Evolutionary conservation across 2,329 filamentous ascomycete genomes (phyloP), one percentile per base, ranked within the genome.

Genomic region (Pseudopithomyces chartarum): DNA sequence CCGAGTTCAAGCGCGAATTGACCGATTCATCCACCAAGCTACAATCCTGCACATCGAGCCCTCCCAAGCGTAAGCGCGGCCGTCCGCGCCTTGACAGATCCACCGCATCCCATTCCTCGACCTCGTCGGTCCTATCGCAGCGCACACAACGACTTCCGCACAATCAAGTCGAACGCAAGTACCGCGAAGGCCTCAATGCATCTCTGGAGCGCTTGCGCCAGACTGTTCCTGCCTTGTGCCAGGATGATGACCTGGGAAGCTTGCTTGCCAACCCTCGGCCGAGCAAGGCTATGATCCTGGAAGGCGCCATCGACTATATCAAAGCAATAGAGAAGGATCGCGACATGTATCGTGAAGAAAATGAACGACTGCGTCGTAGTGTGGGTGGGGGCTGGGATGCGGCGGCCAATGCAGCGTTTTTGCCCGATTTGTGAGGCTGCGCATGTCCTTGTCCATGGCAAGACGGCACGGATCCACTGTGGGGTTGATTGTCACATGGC

Each of bases 141-240:
- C 60, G 62, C 54, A 58, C 64, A 17, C 59, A 50, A 38, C 69
- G 67, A 20, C 61, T 67, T n/a, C 73, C 73, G 12, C 73, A 75
- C 62, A 75, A 75, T 49, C 71, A 75, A 52, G 70, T 74, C 43
- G 68, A 71, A 56, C 65, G 67, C 55, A 71, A 70, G 54, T 71
- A 71, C 56, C 68, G 68, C 40, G 65, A 70, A 51, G 67, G 68
- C 32, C 58, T 71, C 22, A 71, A 71, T 61, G 58, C 60, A 10
- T 65, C 68, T 26, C 64, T 73, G 43, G 70, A 73, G 53, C 62
- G 69, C n/a, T 52, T 73, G 17, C 56, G 69, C 19, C 56, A 60
- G 15, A 65, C 69, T 6, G 64, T 73, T 1, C 70, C 69, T 6
- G 69, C 69, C 3, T 63, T 77, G 5, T 60, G 68, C 5, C 72